Evolutionary conservation across 2,329 filamentous ascomycete species (phyloP), one percentile per base, ranked within the genome.

Genomic region (Ophiosphaerella korrae): DNA sequence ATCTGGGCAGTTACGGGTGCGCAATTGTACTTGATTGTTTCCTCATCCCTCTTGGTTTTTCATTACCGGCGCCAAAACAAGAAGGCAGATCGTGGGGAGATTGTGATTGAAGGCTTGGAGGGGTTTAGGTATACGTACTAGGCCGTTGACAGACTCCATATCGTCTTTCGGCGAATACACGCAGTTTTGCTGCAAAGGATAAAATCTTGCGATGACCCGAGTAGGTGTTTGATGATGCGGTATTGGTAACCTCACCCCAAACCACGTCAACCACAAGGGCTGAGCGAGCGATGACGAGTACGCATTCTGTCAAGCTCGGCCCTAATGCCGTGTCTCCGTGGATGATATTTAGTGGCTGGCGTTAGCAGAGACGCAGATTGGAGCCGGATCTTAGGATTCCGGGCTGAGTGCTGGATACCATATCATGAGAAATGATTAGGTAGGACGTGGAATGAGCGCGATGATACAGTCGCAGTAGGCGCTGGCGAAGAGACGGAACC

Each of bases 1-100:
- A 53, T 66, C 2, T 67, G 62, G 66, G 63, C 59, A 31, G 55
- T 58, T 3, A 55, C 50, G 11, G 65, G 53, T 24, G 60, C 58
- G 16, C 64, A 66, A 39, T 52, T 66, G n/a, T 58, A 53, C 41
- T 32, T 57, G 5, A 44, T 60, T 24, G 33, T 60, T 26, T 53
- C 49, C 7, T 51, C 55, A 0, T 31, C 42, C 16, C n/a, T 47
- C 3, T 44, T 55, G 53, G 37, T 48, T 29, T 41, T 42, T 36
- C 31, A 50, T 23, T 59, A 55, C 39, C 26, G 44, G 45, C 34
- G 52, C 21, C 41, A 52, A 50, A 57, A 62, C 39, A 50, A 47
- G 40, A 54, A 45, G 33, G 58, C 53, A 2, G 51, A 53, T 29
- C 42, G 51, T 6, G 51, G 56, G 12, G 55, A 59, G 49, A 50